phyloP scores from a whole-genome alignment of 768 basidiomycete species.

The Amanita pallidorosea region DNA sequence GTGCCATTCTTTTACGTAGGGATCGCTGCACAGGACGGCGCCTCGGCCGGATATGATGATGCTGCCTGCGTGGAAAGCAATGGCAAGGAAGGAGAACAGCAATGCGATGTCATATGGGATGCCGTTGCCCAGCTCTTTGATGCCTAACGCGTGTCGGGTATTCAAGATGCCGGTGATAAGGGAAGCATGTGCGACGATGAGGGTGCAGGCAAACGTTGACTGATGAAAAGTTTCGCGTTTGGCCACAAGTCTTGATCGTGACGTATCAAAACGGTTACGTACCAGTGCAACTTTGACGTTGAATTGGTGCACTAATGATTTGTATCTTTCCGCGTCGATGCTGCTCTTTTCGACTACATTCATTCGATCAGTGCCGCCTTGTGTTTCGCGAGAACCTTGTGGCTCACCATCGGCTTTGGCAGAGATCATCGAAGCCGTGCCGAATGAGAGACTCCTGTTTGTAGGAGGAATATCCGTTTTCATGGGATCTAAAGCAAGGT shows the following conservation, averaged over 20 bases:
- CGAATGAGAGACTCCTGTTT: background rate
- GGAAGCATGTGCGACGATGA: background rate
- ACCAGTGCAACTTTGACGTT: background rate
- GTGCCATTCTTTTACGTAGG: background rate
- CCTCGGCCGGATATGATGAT: conserved; percentile 1
- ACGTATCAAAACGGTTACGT: background rate
- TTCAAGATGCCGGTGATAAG: background rate
- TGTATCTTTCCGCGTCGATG: background rate
- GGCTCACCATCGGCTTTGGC: background rate
- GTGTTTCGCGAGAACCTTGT: too few relatives aligned
- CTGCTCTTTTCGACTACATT: background rate
- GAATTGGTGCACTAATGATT: background rate
- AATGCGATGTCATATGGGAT: background rate
- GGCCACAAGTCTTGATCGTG: background rate
- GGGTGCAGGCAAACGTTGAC: conserved; percentile 1
- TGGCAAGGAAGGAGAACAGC: background rate
- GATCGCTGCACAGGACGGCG: background rate
- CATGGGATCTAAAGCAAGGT: background rate
- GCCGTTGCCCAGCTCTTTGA: background rate
- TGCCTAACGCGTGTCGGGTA: background rate
- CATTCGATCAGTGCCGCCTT: background rate
- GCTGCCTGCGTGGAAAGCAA: background rate
- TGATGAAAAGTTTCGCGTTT: background rate
- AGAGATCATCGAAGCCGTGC: background rate
- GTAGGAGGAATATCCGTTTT: background rate